A percentile compares a stretch with the other conserved stretches of the same genome.
These are phyloP conservation scores for Hyaloscypha hepaticicola DNA, from an alignment of 495 filamentous ascomycete genomes.

Conservation along the genomic window DNA sequence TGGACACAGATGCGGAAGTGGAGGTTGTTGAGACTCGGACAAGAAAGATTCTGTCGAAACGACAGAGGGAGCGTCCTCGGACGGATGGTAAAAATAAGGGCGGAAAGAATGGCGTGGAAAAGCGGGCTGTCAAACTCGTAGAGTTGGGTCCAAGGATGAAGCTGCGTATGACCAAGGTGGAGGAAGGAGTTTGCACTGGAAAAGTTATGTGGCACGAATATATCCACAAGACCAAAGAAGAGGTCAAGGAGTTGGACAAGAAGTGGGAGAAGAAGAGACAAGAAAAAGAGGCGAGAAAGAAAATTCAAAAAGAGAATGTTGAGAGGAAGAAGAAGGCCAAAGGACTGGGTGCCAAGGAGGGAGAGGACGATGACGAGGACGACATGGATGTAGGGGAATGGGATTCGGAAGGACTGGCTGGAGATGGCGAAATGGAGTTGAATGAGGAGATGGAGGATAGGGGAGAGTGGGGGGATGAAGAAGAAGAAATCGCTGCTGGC, in stretches of 20 bases:
- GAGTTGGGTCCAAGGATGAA: slow-evolving; percentile 91
- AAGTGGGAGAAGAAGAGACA: slow-evolving; percentile 74
- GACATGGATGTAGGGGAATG: slow-evolving; percentile 60
- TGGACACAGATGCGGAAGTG: slow-evolving; percentile 93
- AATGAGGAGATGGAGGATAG: slow-evolving; percentile 54
- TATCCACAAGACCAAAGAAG: slow-evolving; percentile 75
- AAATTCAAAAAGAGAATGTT: slow-evolving; percentile 81
- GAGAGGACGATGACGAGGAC: slow-evolving; percentile 47
- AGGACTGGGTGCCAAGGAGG: slow-evolving; percentile 42
- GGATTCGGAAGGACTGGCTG: slow-evolving; percentile 61
- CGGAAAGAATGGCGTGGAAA: slow-evolving; percentile 56
- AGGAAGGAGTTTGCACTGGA: slow-evolving; percentile 88
- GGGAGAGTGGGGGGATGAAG: slow-evolving; percentile 53
- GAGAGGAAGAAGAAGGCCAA: slow-evolving; percentile 70
- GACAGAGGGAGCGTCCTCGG: slow-evolving; percentile 54
- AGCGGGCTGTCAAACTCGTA: slow-evolving; percentile 83
- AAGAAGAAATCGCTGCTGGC: slow-evolving; percentile 40
- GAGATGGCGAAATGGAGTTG: slow-evolving; percentile 58
- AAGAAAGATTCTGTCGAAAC: slow-evolving; percentile 66
- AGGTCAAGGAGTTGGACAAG: slow-evolving; percentile 73
- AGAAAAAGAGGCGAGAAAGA: slow-evolving; percentile 79
- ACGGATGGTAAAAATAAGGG: slow-evolving; percentile 34
- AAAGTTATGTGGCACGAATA: slow-evolving; percentile 98
- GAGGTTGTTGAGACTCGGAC: slow-evolving; percentile 77
- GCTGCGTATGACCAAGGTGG: slow-evolving; percentile 89